Evolutionary conservation across 2,329 filamentous ascomycete species (phyloP).

Genomic region (Calonectria pseudoturangicola): DNA sequence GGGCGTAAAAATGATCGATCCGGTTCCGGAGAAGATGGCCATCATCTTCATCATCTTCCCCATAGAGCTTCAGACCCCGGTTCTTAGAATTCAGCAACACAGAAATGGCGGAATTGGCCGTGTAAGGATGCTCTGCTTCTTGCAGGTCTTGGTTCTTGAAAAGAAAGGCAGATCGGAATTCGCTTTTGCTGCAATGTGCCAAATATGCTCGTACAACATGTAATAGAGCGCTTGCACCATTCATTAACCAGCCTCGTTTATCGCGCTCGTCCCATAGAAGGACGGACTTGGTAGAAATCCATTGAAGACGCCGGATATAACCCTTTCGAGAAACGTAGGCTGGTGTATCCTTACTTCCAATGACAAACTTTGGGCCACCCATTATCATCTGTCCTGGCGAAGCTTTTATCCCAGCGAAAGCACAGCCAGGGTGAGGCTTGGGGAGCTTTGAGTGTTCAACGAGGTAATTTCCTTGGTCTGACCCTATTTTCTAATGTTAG

Average conservation of each 20-base stretch:
- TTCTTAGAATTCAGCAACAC: neutral
- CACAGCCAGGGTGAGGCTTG: no score
- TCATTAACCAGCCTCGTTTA: constrained; percentile 55
- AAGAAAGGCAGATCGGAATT: neutral
- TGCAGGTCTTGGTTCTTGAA: neutral
- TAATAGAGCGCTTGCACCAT: constrained; percentile 52
- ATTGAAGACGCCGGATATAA: neutral
- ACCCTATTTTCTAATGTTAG: no score
- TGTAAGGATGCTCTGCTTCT: neutral
- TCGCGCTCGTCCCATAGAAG: constrained; percentile 53
- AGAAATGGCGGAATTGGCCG: neutral
- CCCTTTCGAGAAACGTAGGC: neutral
- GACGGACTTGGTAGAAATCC: constrained; percentile 32
- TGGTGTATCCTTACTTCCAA: neutral
- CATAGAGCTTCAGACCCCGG: neutral
- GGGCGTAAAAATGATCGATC: constrained; percentile 45
- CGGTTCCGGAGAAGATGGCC: constrained; percentile 36
- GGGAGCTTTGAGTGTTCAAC: no score
- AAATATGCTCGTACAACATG: constrained; percentile 52
- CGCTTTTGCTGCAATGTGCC: neutral
- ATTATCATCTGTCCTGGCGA: no score
- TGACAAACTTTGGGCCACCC: no score
- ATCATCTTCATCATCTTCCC: constrained; percentile 2
- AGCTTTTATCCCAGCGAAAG: no score
- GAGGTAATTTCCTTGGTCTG: no score